phyloP scores from a whole-genome alignment of 805 yeast species.

The Saturnispora serradocipensis region DNA sequence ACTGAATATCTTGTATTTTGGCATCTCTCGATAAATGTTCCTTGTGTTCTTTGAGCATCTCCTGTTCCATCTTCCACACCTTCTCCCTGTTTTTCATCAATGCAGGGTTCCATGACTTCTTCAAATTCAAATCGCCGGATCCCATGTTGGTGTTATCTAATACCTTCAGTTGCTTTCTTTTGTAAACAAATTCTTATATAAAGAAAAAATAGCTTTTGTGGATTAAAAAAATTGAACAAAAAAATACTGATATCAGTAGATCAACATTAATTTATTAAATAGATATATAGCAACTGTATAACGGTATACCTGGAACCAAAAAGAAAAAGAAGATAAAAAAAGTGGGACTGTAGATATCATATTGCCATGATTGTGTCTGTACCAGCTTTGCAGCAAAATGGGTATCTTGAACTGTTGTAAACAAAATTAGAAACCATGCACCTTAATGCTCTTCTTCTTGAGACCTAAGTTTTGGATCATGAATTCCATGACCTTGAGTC shows the following conservation, averaged over 20 bases:
- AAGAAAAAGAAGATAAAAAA: neutral
- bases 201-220: neutral
- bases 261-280: neutral
- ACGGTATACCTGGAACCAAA: neutral
- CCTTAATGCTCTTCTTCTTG: slow-evolving; percentile 93
- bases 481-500: slow-evolving; percentile 91
- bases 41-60: slow-evolving; percentile 59
- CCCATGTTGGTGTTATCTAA: neutral
- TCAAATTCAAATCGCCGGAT: slow-evolving; percentile 72
- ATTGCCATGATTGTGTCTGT: neutral
- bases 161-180: no score
- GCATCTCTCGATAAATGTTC: slow-evolving; percentile 52
- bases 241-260: neutral
- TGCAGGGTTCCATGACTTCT: slow-evolving; percentile 96
- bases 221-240: no score
- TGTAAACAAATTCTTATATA: no score
- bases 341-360: neutral
- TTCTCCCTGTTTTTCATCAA: slow-evolving; percentile 74
- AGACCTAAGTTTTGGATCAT: slow-evolving; percentile 77
- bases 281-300: neutral
- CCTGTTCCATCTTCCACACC: slow-evolving; percentile 78
- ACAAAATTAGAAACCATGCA: slow-evolving; percentile 79
- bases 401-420: neutral
- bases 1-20: slow-evolving; percentile 56
- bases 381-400: neutral